Percentiles rank a stretch among this genome's conserved stretches.
Conservation (phyloP, 139 green algal genomes). For the Coccomyxa sp. region DNA sequence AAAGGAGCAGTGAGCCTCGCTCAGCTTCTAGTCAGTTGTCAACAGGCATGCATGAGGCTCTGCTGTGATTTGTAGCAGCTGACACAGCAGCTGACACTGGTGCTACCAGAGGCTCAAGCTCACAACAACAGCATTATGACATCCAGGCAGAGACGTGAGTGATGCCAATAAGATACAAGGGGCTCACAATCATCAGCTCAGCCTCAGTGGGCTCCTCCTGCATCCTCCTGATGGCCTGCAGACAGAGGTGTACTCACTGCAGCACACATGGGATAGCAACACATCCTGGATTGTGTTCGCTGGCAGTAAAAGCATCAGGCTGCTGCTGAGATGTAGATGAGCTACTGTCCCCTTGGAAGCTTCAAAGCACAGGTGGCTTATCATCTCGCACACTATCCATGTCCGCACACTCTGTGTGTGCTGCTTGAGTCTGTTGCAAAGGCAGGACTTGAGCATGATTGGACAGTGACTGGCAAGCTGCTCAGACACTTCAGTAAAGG, state of each 20-base stretch:
- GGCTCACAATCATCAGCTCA: constrained; percentile 55
- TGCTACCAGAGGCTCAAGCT: neutral
- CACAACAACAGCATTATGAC: neutral
- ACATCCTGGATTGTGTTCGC: neutral
- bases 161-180: neutral
- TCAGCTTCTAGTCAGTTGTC: neutral
- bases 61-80: neutral
- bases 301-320: neutral
- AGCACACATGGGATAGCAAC: neutral
- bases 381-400: too few relatives aligned
- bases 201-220: constrained; percentile 51
- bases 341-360: too few relatives aligned
- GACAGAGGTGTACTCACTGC: too few relatives aligned
- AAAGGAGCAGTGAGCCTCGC: neutral
- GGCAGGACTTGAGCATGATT: too few relatives aligned
- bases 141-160: neutral
- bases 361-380: too few relatives aligned
- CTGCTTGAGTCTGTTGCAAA: neutral
- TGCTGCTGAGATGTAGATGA: too few relatives aligned
- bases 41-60: neutral
- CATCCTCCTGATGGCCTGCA: constrained; percentile 52
- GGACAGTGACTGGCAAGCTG: constrained; percentile 18
- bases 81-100: too few relatives aligned
- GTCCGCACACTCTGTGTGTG: too few relatives aligned
- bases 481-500: constrained; percentile 7